Base-by-base conservation (phyloP, 2,329 filamentous ascomycete genomes). In the Paraphoma sp. region DNA sequence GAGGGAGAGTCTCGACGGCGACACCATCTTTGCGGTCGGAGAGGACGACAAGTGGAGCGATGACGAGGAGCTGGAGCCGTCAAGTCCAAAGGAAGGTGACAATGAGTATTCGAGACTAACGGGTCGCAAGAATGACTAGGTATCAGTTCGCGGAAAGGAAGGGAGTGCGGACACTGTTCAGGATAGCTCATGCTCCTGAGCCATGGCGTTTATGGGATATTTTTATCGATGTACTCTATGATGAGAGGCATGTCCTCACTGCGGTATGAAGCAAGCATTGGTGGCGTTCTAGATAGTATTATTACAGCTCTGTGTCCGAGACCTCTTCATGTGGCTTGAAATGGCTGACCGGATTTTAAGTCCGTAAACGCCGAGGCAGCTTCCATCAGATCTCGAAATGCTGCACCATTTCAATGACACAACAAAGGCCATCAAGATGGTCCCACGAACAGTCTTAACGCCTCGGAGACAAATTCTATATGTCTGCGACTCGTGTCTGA, bases 11-110 rank as follows among this genome's bases (percentile, higher is more conserved):
- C 79, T 91, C 33, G 93, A 98, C 60, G 93, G 93, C 10, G 95
- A 98, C 79, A 97, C 93, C 0, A 96, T 98, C 60, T 98, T 98
- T 70, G 94, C 94, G 1, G 91, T 98, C 10, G 94, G 93, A 10
- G 87, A 87, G 52, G 93, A 96, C 68, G 92, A 95, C 71, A 92
- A 89, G 72, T 94, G 93, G 82, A 92, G 89, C 54, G 89, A 91
- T 53, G 90, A 89, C 17, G 64, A 23, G 5, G 23, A 78, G 42
- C 81, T 84, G 33, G 82, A 84, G 59, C 87, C 89, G 62, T 86
- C 88, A 79, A 84, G 71, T 46, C 69, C 71, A 17, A 65, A 62
- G 42, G 71, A 69, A 28, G 69, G 64, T 10, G 71, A 67, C 30
- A 59, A 71, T 40, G 73, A 75, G 60, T 59, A 67, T 18, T 63